These are phyloP conservation scores for Rhododendron henanense DNA, from an alignment of 148 eudicot species.

Conservation along the genomic window DNA sequence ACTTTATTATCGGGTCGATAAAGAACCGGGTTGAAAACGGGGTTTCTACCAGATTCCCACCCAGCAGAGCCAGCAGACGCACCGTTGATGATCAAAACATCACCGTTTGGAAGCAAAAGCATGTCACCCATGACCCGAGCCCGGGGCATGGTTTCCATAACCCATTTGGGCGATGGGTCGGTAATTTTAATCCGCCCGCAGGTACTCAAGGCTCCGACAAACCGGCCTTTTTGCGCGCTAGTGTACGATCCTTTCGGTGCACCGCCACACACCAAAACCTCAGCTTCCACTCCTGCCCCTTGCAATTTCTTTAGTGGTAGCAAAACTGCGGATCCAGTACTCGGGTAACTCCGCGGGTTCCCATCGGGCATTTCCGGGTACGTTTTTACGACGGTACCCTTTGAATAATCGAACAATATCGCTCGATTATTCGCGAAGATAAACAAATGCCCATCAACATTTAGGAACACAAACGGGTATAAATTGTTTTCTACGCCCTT, in stretches of 20 bases:
- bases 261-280: constrained; percentile 67
- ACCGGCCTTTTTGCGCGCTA: constrained; percentile 16
- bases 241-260: constrained; percentile 42
- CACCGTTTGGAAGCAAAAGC: constrained; percentile 52
- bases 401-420: constrained; percentile 46
- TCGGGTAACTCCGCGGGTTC: constrained; percentile 62
- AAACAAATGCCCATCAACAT: constrained; percentile 57
- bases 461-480: constrained; percentile 65
- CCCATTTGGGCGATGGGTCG: constrained; percentile 53
- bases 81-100: constrained; percentile 58
- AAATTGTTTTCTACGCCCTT: constrained; percentile 40
- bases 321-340: constrained; percentile 61
- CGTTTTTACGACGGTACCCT: constrained; percentile 27
- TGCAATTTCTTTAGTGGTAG: constrained; percentile 40
- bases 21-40: constrained; percentile 41
- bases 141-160: constrained; percentile 58
- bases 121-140: constrained; percentile 64
- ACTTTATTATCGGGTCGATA: constrained; percentile 24
- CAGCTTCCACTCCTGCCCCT: constrained; percentile 6
- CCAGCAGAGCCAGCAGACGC: constrained; percentile 46
- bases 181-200: constrained; percentile 48
- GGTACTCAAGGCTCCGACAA: constrained; percentile 35
- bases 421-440: constrained; percentile 71
- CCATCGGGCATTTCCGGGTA: constrained; percentile 65
- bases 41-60: constrained; percentile 54